Evolutionary conservation across 2,329 filamentous ascomycete species (phyloP).

Genomic region (Lachnum nothofagi): DNA sequence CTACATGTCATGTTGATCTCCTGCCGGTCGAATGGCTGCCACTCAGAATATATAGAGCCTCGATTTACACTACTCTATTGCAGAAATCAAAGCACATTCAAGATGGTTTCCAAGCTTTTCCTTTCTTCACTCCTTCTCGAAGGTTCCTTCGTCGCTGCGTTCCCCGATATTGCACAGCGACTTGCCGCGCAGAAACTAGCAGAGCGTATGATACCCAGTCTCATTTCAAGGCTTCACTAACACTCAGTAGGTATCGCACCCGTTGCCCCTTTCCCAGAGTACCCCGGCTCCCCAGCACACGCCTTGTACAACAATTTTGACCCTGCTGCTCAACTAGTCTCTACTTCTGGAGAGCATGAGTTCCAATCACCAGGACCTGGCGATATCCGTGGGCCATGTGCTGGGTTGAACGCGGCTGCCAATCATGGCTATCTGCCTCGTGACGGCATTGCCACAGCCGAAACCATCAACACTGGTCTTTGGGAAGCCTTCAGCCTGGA

Average conservation of each 20-base stretch:
- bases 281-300: conserved; percentile 10
- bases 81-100: too few relatives aligned
- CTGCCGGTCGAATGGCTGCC: too few relatives aligned
- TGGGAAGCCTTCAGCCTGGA: conserved; percentile 18
- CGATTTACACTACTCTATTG: too few relatives aligned
- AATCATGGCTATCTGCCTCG: conserved; percentile 36
- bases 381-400: conserved; percentile 26
- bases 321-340: conserved; percentile 14
- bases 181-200: neutral
- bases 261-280: conserved; percentile 14
- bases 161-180: neutral
- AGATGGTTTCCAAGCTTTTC: neutral
- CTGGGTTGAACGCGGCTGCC: conserved; percentile 37
- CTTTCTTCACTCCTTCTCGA: neutral
- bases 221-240: neutral
- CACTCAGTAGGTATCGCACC: neutral
- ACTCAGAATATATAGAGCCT: too few relatives aligned
- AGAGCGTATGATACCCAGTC: neutral
- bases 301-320: conserved; percentile 17
- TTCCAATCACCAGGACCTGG: conserved; percentile 12
- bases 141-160: neutral
- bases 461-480: conserved; percentile 8
- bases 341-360: conserved; percentile 12
- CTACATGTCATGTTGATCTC: too few relatives aligned
- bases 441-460: conserved; percentile 11